These are phyloP conservation scores for Plenodomus tracheiphilus DNA, from an alignment of 2,329 filamentous ascomycete species.

Conservation along the genomic window DNA sequence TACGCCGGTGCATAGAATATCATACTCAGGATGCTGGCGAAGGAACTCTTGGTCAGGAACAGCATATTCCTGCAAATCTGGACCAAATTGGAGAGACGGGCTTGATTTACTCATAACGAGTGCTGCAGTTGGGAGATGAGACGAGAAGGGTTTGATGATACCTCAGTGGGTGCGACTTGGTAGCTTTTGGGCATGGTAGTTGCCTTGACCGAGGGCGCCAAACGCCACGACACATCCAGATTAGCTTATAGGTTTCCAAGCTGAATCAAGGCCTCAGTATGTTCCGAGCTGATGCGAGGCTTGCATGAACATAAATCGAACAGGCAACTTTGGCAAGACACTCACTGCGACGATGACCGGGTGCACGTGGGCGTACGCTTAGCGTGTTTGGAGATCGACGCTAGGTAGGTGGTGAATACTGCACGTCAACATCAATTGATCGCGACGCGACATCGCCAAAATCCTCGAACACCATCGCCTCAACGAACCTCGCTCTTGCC, in stretches of 20 bases:
- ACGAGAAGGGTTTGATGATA: neutral
- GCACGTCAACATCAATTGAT: conserved; percentile 10
- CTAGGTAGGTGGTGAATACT: conserved; percentile 14
- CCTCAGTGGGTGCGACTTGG: neutral
- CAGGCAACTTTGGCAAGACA: no score
- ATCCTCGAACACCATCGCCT: conserved; percentile 4
- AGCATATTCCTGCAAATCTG: conserved; percentile 32
- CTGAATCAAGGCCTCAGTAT: no score
- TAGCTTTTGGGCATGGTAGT: neutral
- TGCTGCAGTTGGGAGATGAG: neutral
- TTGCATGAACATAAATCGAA: no score
- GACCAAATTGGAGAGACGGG: conserved; percentile 21
- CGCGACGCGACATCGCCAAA: conserved; percentile 10
- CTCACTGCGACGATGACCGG: neutral
- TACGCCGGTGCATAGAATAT: conserved; percentile 34
- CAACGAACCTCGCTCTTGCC: conserved; percentile 4
- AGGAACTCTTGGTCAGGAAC: conserved; percentile 34
- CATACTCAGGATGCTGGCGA: conserved; percentile 27
- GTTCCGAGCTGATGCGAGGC: no score
- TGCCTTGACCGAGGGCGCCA: conserved; percentile 2
- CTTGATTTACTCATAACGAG: conserved; percentile 9
- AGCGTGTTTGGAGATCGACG: conserved; percentile 10
- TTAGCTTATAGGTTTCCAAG: neutral
- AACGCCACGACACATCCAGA: neutral
- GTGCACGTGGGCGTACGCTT: conserved; percentile 13